phyloP scores from a whole-genome alignment of 1,284 basidiomycete species.

The Ustilago cynodontis region DNA sequence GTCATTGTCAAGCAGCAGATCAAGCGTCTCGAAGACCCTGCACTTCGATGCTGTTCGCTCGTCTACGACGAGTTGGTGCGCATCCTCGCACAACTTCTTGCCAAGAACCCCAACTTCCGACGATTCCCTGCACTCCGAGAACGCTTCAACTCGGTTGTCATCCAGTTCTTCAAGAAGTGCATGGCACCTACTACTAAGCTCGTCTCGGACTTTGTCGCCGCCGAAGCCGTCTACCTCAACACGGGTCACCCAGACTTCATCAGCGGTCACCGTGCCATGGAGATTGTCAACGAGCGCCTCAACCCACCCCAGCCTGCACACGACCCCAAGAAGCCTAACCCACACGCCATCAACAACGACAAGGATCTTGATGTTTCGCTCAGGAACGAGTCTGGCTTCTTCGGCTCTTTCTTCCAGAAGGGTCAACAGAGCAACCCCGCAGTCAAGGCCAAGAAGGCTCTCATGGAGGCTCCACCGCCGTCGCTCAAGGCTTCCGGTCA shows the following conservation, averaged over 20 bases:
- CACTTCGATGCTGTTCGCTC: slow-evolving; percentile 93
- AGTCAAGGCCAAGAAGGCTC: slow-evolving; percentile 75
- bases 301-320: slow-evolving; percentile 73
- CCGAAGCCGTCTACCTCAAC: slow-evolving; percentile 99
- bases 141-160: slow-evolving; percentile 93
- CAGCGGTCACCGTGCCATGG: slow-evolving; percentile 95
- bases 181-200: slow-evolving; percentile 96
- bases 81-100: slow-evolving; percentile 96
- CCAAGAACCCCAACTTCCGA: slow-evolving; percentile 90
- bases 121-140: slow-evolving; percentile 93
- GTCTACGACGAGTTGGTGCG: slow-evolving; percentile 99
- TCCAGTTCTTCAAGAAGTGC: slow-evolving; percentile 92
- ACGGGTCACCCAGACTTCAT: slow-evolving; percentile 94
- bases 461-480: slow-evolving; percentile 89
- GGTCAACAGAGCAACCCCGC: slow-evolving; percentile 74
- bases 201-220: slow-evolving; percentile 92
- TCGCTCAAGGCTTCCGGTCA: slow-evolving; percentile 92
- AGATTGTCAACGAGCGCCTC: slow-evolving; percentile 83
- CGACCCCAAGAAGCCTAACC: slow-evolving; percentile 56
- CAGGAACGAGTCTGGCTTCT: slow-evolving; percentile 88
- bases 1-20: slow-evolving; percentile 98
- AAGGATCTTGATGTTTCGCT: slow-evolving; percentile 91
- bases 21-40: slow-evolving; percentile 92
- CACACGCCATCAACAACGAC: slow-evolving; percentile 84
- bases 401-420: slow-evolving; percentile 90